Evolutionary conservation across 345 rosid species (phyloP).

Genomic region (Eucalyptus camaldulensis): DNA sequence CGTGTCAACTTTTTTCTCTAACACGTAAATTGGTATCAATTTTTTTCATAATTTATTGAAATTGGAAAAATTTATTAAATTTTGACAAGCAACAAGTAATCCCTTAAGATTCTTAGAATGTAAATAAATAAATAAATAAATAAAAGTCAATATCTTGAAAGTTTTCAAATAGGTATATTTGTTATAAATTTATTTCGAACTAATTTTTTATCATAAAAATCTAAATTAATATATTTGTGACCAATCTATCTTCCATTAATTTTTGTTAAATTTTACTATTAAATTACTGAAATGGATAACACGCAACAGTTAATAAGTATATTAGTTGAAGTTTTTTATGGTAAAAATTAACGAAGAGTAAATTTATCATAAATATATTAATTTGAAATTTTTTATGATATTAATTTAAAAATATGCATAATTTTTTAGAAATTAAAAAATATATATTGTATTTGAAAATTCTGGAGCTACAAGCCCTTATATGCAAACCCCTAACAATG

Average conservation of each 20-base stretch:
- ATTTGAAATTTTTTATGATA: too few species aligned
- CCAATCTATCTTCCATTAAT: accelerated
- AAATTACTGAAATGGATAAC: too few species aligned
- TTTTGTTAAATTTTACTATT: too few species aligned
- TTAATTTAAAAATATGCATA: accelerated
- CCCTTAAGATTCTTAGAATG: not conserved
- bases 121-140: too few species aligned
- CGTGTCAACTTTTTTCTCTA: not conserved
- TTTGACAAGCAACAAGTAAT: accelerated
- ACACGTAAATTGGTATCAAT: not conserved
- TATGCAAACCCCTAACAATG: not conserved
- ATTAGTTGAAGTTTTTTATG: too few species aligned
- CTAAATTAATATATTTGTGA: accelerated
- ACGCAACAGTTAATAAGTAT: too few species aligned
- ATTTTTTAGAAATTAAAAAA: not conserved
- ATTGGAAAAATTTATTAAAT: not conserved
- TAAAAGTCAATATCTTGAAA: accelerated
- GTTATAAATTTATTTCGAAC: accelerated
- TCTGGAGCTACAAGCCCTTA: not conserved
- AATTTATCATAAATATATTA: too few species aligned
- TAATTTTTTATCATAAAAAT: too few species aligned
- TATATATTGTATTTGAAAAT: not conserved
- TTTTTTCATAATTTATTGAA: not conserved
- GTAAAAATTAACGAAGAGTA: too few species aligned
- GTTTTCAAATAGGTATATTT: accelerated